Evolutionary conservation across 441 rosid species (phyloP).

Genomic region (Populus tomentosa): DNA sequence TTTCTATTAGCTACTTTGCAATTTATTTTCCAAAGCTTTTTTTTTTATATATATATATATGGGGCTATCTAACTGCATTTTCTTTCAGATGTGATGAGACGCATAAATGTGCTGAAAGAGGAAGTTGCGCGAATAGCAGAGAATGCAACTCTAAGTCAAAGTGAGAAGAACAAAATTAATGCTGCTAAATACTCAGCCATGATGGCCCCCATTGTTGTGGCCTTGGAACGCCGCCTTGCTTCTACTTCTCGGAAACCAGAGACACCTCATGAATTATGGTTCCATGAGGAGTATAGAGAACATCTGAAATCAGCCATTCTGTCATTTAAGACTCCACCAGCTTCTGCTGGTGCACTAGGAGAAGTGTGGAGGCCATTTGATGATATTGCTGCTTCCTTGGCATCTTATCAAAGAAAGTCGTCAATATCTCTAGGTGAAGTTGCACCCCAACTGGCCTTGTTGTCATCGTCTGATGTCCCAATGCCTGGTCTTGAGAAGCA

Average conservation of each 20-base stretch:
- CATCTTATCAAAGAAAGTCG: conserved; percentile 85
- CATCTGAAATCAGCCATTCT: conserved; percentile 68
- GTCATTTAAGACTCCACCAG: conserved; percentile 83
- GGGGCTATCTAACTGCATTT: conserved; percentile 17
- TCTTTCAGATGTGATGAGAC: conserved; percentile 86
- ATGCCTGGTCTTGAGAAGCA: conserved; percentile 99
- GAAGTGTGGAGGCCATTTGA: conserved; percentile 96
- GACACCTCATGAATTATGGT: conserved; percentile 97
- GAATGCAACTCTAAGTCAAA: conserved; percentile 81
- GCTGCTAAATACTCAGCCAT: conserved; percentile 96
- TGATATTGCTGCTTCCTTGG: conserved; percentile 84
- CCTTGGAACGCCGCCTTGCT: conserved; percentile 95
- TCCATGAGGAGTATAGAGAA: conserved; percentile 72
- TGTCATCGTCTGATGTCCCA: conserved; percentile 94
- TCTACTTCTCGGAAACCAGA: conserved; percentile 94
- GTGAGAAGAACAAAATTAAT: conserved; percentile 89
- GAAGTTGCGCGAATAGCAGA: conserved; percentile 92
- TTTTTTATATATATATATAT: not conserved
- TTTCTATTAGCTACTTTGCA: not conserved
- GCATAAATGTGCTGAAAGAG: conserved; percentile 85
- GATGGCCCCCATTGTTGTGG: conserved; percentile 97
- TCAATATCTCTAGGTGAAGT: conserved; percentile 84
- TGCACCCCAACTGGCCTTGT: conserved; percentile 84
- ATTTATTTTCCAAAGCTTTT: not conserved
- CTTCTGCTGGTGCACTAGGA: conserved; percentile 68